Base-by-base conservation (phyloP, 345 rosid genomes). In the Bruguiera gymnorhiza region DNA sequence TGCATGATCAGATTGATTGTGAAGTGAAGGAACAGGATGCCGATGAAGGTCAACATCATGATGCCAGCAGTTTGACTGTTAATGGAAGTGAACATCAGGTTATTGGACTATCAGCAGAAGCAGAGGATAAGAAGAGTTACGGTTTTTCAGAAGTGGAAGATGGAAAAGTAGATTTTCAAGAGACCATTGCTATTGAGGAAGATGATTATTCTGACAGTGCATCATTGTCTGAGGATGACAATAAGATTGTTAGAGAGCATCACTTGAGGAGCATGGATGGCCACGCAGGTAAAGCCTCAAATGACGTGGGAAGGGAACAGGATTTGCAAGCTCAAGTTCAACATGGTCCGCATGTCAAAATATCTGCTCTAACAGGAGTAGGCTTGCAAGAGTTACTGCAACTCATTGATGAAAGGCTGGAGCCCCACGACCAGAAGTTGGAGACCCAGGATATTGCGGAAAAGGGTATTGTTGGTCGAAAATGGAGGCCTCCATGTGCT, bases 371-470 rank as follows among this genome's bases (percentile, higher is more conserved):
- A 48, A 88, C 90, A 0, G 87, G 96, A 67, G 92, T 83, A 57
- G 97, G 97, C 63, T 73, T 89, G 77, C 90, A 86, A 78, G 89
- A 92, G 65, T 72, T 95, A 73, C 63, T 88, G 79, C 74, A 83
- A 69, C 69, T 88, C 15, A 78, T 95, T 2, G 92, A 88, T 21
- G 88, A 80, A 59, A 83, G 78, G 80, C 75, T 93, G 66, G 74
- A 83, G 71, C 65, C 66, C 1, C 79, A 60, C 70, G 87, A 85
- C 31, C 63, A 83, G 52, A 80, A 77, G 71, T 69, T 54, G 5
- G 81, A 82, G 77, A 69, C 76, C 32, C 63, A 51, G 46, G 73
- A 78, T 32, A 70, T 78, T 30, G 81, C 78, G 2, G 85, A 79
- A 77, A 80, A 81, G 57, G 77, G 67, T 73, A 53, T 80, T 53